phyloP scores from a whole-genome alignment of 208 protist species.

The Trypanosoma vivax region DNA sequence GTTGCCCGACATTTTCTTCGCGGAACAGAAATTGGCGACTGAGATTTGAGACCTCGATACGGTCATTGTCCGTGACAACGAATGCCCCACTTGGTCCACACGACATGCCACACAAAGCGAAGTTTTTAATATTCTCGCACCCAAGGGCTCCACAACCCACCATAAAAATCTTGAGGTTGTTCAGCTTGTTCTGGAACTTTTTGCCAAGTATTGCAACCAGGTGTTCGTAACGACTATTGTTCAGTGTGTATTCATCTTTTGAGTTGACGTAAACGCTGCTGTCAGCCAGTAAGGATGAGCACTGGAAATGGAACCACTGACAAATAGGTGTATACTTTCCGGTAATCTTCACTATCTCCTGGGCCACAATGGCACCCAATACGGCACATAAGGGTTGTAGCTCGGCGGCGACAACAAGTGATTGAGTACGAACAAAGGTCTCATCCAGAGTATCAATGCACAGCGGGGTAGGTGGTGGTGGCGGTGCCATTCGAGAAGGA shows the following conservation, averaged over 20 bases:
- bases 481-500: constrained; percentile 41
- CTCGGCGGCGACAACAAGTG: constrained; percentile 65
- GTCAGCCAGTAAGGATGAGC: constrained; percentile 64
- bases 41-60: constrained; percentile 99
- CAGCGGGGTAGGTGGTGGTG: constrained; percentile 49
- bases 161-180: constrained; percentile 86
- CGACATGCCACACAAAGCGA: constrained; percentile 97
- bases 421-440: constrained; percentile 26
- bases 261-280: constrained; percentile 25
- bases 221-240: constrained; percentile 61
- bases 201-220: constrained; percentile 76
- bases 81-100: constrained; percentile 78
- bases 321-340: constrained; percentile 95
- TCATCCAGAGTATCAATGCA: constrained; percentile 57
- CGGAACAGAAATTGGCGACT: constrained; percentile 99
- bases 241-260: constrained; percentile 35
- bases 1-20: constrained; percentile 92
- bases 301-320: constrained; percentile 95
- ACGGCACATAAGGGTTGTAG: constrained; percentile 89
- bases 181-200: constrained; percentile 54
- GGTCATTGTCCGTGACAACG: constrained; percentile 99
- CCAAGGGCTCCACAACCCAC: constrained; percentile 98
- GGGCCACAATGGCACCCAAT: constrained; percentile 92
- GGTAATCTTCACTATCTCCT: constrained; percentile 96
- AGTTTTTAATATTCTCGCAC: constrained; percentile 99